phyloP scores from a whole-genome alignment of 2,329 filamentous ascomycete species.

The Cadophora malorum region DNA sequence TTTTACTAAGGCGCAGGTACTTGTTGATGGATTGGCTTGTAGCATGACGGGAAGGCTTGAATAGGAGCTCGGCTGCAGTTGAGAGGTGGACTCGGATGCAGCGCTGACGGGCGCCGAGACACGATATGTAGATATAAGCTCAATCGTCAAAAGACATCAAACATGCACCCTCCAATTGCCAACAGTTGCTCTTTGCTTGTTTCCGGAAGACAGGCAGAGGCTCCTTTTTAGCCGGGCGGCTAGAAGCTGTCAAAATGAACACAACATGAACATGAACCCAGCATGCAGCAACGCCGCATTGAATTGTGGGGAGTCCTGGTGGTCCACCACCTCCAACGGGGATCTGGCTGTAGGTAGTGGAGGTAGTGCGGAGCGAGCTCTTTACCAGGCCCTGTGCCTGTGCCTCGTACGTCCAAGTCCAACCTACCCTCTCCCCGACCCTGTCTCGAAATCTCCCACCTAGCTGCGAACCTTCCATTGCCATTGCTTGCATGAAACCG shows the following conservation, averaged over 20 bases:
- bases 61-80: not conserved
- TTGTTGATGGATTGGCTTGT: slow-evolving; percentile 11
- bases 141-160: not conserved
- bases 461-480: slow-evolving; percentile 17
- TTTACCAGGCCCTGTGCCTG: slow-evolving; percentile 5
- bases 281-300: slow-evolving; percentile 9
- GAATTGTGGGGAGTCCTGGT: slow-evolving; percentile 15
- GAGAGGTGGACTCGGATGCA: not conserved
- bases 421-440: not conserved
- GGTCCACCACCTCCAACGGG: slow-evolving; percentile 25
- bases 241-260: slow-evolving; percentile 23
- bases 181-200: not conserved
- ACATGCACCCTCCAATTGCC: not conserved
- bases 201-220: not conserved
- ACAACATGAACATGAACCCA: not conserved
- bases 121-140: slow-evolving; percentile 10
- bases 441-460: slow-evolving; percentile 7
- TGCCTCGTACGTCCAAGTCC: slow-evolving; percentile 6
- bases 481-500: slow-evolving; percentile 26
- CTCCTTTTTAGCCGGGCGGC: slow-evolving; percentile 19
- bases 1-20: slow-evolving; percentile 21
- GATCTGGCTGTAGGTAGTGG: slow-evolving; percentile 2
- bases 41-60: not conserved
- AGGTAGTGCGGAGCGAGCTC: slow-evolving; percentile 15
- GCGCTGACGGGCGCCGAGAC: not conserved